Conservation (phyloP, 768 basidiomycete genomes). For the Dentipellis sp. region DNA sequence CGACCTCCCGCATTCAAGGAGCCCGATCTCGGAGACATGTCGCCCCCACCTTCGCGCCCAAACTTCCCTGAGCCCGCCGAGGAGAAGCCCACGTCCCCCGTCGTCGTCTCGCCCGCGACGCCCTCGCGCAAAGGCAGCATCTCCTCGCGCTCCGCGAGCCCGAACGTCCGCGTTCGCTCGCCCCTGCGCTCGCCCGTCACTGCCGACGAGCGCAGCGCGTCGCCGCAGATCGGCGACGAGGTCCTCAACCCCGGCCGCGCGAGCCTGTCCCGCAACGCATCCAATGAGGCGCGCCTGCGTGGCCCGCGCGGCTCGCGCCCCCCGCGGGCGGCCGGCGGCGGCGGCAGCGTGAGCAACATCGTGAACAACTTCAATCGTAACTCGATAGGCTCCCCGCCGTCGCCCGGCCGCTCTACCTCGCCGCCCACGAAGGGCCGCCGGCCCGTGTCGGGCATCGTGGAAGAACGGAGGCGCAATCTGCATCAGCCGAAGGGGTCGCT, state of each 20-base stretch:
- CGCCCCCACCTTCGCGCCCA: background rate
- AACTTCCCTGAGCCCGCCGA: slow-evolving; percentile 14
- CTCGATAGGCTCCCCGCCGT: background rate
- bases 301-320: slow-evolving; percentile 9
- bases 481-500: slow-evolving; percentile 25
- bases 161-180: slow-evolving; percentile 17
- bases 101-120: slow-evolving; percentile 34
- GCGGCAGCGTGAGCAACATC: slow-evolving; percentile 4
- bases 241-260: slow-evolving; percentile 4
- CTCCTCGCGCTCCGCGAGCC: slow-evolving; percentile 24
- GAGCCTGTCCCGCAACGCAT: slow-evolving; percentile 9
- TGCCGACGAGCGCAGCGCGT: slow-evolving; percentile 4
- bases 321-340: slow-evolving; percentile 6
- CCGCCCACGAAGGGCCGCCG: slow-evolving; percentile 10
- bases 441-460: slow-evolving; percentile 10
- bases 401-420: slow-evolving; percentile 7
- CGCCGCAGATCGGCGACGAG: slow-evolving; percentile 10
- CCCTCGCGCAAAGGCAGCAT: slow-evolving; percentile 45
- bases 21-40: slow-evolving; percentile 20
- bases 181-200: slow-evolving; percentile 4
- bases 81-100: slow-evolving; percentile 22
- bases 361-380: slow-evolving; percentile 7
- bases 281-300: slow-evolving; percentile 8
- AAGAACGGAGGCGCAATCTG: slow-evolving; percentile 8
- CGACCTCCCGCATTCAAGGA: slow-evolving; percentile 30